A percentile compares a stretch with the other conserved stretches of the same genome.
These are phyloP conservation scores for Thuja plicata DNA, from an alignment of 83 land plant genomes.

Conservation along the genomic window DNA sequence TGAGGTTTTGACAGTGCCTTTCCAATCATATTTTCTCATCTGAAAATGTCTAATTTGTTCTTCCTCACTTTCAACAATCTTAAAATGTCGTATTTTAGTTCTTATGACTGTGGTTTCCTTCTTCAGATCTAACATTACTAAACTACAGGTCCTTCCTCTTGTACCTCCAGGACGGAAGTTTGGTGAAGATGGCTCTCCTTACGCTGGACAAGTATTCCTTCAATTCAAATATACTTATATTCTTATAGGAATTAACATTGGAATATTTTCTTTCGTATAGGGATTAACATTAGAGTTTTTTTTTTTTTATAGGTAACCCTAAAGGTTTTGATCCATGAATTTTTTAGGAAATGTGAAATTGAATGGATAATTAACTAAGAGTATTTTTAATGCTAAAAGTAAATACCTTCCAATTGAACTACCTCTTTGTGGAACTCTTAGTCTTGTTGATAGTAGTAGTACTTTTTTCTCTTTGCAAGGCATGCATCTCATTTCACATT, in stretches of 20 bases:
- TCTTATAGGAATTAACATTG: background rate
- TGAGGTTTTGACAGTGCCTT: background rate
- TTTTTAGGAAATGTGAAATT: background rate
- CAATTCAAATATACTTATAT: background rate
- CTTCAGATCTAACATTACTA: background rate
- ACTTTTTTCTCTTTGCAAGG: background rate
- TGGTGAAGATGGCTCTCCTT: constrained; percentile 93
- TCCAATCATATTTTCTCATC: background rate
- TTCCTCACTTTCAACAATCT: background rate
- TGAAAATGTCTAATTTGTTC: background rate
- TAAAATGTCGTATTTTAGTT: background rate
- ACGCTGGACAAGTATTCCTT: constrained; percentile 80
- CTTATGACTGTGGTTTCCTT: background rate
- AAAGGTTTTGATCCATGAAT: background rate
- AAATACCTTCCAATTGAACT: background rate
- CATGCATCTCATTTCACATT: background rate
- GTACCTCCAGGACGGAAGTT: constrained; percentile 96
- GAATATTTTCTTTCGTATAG: background rate
- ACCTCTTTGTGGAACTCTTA: background rate
- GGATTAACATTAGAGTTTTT: background rate
- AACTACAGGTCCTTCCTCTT: constrained; percentile 83
- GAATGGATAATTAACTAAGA: background rate
- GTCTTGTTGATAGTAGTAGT: background rate
- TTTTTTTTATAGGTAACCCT: background rate
- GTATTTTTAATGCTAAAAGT: background rate